Base-by-base conservation (phyloP, 108 stramenopile species). In the Aurantiochytrium sp. region DNA sequence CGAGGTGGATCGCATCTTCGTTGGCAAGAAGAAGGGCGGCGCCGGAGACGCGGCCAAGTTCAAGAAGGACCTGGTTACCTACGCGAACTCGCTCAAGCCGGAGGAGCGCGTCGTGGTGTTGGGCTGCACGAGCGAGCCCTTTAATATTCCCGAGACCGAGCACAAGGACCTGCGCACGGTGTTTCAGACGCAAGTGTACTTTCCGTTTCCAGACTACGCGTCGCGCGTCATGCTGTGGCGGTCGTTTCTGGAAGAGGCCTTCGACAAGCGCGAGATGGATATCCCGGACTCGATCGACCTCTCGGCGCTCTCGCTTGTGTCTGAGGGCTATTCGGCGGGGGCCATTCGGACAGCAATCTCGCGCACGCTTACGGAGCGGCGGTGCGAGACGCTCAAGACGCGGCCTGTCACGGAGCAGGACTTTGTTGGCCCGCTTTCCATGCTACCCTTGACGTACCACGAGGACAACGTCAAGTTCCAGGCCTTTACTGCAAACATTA, bases 51-150 rank as follows among this genome's bases (percentile, higher is more conserved):
- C 90, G 31, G 91, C 91, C 55, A 55, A 95, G 19, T 95, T 95
- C 88, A 92, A 94, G 91, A 95, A 95, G 86, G 94, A 95, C 68
- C 85, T 95, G 37, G 87, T 94, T 55, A 89, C 93, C 15, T 96
- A 96, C 91, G 95, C 94, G 85, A 95, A 95, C 88, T 88, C 90
- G n/a, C 89, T 96, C 37, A 81, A 32, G 65, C 92, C 87, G 34
- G 93, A 95, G 81, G 94, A 95, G 53, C 89, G 95, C 68, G 95
- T 96, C 30, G 54, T 95, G 34, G 89, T 95, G 42, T 92, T 96
- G 55, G 95, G 96, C n/a, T 90, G 89, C 69, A 92, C 93, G 22
- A 93, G 89, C 31, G 69, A 89, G 85, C 95, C 96, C 12, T 94
- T 92, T 34, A 81, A 86, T 12, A 94, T 69, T 5, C 95, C 95